These are phyloP conservation scores for Ogataea glucozyma DNA, from an alignment of 805 yeast species.

Conservation along the genomic window DNA sequence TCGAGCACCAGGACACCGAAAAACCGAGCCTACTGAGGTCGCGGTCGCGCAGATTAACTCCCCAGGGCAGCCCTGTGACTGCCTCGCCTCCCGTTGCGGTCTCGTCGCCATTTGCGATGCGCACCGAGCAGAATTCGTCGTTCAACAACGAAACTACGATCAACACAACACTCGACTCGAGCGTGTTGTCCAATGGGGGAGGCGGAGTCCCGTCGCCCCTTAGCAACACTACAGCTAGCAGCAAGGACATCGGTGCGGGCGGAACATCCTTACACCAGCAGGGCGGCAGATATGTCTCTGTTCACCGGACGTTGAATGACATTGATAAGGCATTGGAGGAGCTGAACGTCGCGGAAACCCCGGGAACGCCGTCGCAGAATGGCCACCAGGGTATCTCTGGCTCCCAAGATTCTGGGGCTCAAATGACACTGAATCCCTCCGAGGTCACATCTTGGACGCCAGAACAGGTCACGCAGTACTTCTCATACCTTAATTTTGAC, in stretches of 20 bases:
- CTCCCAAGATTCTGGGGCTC: no score
- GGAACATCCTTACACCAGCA: background rate
- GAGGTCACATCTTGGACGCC: conserved; percentile 76
- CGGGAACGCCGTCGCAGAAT: no score
- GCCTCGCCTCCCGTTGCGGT: conserved; percentile 16
- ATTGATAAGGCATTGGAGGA: conserved; percentile 75
- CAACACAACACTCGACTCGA: conserved; percentile 17
- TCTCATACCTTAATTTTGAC: conserved; percentile 73
- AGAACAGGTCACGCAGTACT: conserved; percentile 77
- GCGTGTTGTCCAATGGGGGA: conserved; percentile 8
- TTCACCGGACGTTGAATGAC: conserved; percentile 61
- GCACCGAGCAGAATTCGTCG: conserved; percentile 10
- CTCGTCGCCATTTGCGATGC: conserved; percentile 11
- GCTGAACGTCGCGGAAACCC: conserved; percentile 37
- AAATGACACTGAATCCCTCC: conserved; percentile 45
- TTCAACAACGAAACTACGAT: conserved; percentile 9
- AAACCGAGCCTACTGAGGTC: conserved; percentile 52
- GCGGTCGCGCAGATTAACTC: conserved; percentile 53
- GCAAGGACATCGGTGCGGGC: conserved; percentile 1
- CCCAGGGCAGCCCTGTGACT: conserved; percentile 30
- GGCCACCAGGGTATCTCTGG: no score
- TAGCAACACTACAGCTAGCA: conserved; percentile 5
- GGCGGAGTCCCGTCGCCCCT: conserved; percentile 7
- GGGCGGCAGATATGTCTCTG: conserved; percentile 38
- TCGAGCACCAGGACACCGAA: conserved; percentile 12